phyloP scores from a whole-genome alignment of 768 basidiomycete genomes.

The Lentinula raphanica region DNA sequence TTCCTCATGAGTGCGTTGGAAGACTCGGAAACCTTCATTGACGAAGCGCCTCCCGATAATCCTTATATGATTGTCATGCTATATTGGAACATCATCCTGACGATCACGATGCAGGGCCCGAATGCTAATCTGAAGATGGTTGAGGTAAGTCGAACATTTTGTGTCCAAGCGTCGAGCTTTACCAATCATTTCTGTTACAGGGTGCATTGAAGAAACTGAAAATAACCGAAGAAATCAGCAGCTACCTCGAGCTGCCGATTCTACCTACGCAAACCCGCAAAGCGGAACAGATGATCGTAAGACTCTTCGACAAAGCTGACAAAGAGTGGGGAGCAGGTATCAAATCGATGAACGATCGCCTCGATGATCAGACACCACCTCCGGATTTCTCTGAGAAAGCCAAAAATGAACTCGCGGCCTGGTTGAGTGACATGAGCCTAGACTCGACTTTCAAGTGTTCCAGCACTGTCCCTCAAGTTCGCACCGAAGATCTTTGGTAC shows the following conservation, averaged over 20 bases:
- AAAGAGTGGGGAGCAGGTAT: not conserved
- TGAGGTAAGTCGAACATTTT: no score
- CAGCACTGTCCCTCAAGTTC: not conserved
- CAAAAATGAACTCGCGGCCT: not conserved
- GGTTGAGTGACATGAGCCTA: not conserved
- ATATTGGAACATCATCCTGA: conserved; percentile 55
- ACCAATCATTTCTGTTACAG: no score
- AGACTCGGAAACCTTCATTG: conserved; percentile 52
- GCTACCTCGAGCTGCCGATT: not conserved
- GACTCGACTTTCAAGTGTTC: not conserved
- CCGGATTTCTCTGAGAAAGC: not conserved
- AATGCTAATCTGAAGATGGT: conserved; percentile 17
- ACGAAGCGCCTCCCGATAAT: conserved; percentile 56
- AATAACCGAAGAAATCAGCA: not conserved
- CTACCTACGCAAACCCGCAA: not conserved
- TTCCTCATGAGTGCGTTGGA: conserved; percentile 56
- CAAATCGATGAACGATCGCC: not conserved
- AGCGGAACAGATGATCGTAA: not conserved
- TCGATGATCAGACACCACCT: not conserved
- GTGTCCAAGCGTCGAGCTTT: no score
- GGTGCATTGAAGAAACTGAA: not conserved
- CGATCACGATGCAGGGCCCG: conserved; percentile 33
- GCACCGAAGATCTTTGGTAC: no score
- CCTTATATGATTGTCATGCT: conserved; percentile 53
- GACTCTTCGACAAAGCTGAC: not conserved